Evolutionary conservation across 2,329 filamentous ascomycete species (phyloP).

Genomic region (Neodidymelliopsis sp.): DNA sequence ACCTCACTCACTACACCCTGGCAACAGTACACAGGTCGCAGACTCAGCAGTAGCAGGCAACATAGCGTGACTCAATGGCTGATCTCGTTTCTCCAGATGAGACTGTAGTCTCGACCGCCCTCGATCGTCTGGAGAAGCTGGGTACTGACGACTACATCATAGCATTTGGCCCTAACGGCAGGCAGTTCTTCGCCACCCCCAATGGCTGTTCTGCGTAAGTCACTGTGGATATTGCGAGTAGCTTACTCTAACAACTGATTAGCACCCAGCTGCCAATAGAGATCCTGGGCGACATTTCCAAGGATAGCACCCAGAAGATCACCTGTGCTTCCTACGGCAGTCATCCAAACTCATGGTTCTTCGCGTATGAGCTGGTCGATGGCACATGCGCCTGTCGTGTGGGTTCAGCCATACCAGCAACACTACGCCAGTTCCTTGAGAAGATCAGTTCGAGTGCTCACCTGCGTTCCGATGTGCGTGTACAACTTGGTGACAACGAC

Average conservation of each 20-base stretch:
- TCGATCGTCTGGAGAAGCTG: constrained; percentile 25
- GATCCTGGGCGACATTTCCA: constrained; percentile 17
- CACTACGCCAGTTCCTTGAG: constrained; percentile 20
- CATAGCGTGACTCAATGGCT: background rate
- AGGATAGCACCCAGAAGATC: constrained; percentile 24
- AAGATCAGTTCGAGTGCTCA: background rate
- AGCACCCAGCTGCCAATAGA: constrained; percentile 32
- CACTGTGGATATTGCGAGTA: background rate
- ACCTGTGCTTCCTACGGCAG: constrained; percentile 38
- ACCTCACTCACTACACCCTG: background rate
- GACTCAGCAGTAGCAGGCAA: background rate
- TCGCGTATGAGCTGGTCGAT: constrained; percentile 27
- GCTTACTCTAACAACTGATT: constrained; percentile 1
- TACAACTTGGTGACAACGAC: constrained; percentile 33
- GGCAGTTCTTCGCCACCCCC: constrained; percentile 36
- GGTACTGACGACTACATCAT: constrained; percentile 35
- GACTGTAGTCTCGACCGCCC: constrained; percentile 9
- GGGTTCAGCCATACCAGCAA: constrained; percentile 19
- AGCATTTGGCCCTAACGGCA: constrained; percentile 31
- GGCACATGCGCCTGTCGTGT: constrained; percentile 15
- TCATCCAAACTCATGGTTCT: constrained; percentile 36
- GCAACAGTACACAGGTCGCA: background rate
- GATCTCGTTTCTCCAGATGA: background rate
- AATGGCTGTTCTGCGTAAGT: constrained; percentile 39
- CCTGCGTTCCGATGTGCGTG: constrained; percentile 21